phyloP scores from a whole-genome alignment of 345 rosid species.

The Leavenworthia alabamica region DNA sequence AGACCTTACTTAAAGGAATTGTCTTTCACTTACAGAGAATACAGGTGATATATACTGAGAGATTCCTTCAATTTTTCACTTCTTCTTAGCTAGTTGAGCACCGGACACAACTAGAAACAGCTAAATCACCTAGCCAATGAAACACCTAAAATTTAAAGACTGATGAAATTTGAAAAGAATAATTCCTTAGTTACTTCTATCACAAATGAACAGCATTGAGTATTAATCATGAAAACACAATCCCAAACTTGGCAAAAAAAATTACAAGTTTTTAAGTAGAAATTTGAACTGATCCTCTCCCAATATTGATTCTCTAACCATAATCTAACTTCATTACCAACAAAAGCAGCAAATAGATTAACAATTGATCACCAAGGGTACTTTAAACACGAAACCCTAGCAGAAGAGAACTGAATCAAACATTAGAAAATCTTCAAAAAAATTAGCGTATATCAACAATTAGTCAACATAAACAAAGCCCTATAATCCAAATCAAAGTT shows the following conservation, averaged over 20 bases:
- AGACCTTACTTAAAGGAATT: not conserved
- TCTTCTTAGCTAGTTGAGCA: too few species aligned
- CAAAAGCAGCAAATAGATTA: not conserved
- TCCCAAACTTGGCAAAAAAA: constrained; percentile 1
- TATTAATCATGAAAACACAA: not conserved
- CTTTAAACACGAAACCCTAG: constrained; percentile 21
- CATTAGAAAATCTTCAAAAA: not conserved
- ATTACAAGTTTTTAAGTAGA: constrained; percentile 1
- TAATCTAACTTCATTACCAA: constrained; percentile 20
- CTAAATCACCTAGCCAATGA: not conserved
- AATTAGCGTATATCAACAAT: constrained; percentile 10
- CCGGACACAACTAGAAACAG: too few species aligned
- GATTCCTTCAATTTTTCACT: not conserved
- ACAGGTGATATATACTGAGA: not conserved
- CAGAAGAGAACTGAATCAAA: constrained; percentile 11
- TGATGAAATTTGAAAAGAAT: not conserved
- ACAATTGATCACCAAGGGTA: not conserved
- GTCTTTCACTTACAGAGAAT: not conserved
- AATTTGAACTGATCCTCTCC: constrained; percentile 10
- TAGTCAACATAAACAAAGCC: constrained; percentile 18
- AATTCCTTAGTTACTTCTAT: not conserved
- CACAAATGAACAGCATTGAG: constrained; percentile 4
- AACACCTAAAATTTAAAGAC: not conserved
- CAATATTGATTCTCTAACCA: constrained; percentile 5
- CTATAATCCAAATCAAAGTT: constrained; percentile 33